phyloP scores from a whole-genome alignment of 495 filamentous ascomycete species.

The Bryoglossum gracile region DNA sequence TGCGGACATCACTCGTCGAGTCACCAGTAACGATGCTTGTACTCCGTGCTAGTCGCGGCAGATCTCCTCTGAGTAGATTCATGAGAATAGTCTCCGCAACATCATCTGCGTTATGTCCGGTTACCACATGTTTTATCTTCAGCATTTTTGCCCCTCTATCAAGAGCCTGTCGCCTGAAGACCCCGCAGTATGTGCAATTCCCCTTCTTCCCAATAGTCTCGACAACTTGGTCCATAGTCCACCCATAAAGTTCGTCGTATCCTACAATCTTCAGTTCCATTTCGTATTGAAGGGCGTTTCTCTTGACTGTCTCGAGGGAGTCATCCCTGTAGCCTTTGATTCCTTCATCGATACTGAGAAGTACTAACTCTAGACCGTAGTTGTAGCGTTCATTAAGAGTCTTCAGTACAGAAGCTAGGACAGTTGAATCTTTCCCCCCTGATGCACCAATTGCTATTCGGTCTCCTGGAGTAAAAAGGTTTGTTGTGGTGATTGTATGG shows the following conservation, averaged over 20 bases:
- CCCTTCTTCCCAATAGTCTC: slow-evolving; percentile 94
- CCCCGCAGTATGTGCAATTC: slow-evolving; percentile 97
- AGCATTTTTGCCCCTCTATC: slow-evolving; percentile 85
- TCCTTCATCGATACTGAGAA: slow-evolving; percentile 92
- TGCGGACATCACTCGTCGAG: slow-evolving; percentile 66
- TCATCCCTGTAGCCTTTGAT: slow-evolving; percentile 97
- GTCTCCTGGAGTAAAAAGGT: slow-evolving; percentile 78
- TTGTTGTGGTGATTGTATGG: slow-evolving; percentile 73
- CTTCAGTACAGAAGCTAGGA: slow-evolving; percentile 88
- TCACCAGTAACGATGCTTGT: slow-evolving; percentile 89
- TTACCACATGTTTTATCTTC: slow-evolving; percentile 90
- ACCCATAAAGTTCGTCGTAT: slow-evolving; percentile 92
- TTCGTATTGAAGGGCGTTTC: slow-evolving; percentile 81
- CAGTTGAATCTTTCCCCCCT: slow-evolving; percentile 95
- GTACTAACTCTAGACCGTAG: slow-evolving; percentile 78
- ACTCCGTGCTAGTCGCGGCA: slow-evolving; percentile 77
- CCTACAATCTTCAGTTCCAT: slow-evolving; percentile 88
- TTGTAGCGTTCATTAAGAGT: slow-evolving; percentile 84
- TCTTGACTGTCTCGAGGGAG: slow-evolving; percentile 89
- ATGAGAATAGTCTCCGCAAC: slow-evolving; percentile 98
- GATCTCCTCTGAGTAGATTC: slow-evolving; percentile 88
- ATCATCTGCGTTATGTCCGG: slow-evolving; percentile 96
- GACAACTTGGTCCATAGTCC: slow-evolving; percentile 99
- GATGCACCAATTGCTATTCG: slow-evolving; percentile 91
- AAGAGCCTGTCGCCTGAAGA: slow-evolving; percentile 89